phyloP scores from a whole-genome alignment of 352 stramenopile genomes.

The Ophiocytium majus region DNA sequence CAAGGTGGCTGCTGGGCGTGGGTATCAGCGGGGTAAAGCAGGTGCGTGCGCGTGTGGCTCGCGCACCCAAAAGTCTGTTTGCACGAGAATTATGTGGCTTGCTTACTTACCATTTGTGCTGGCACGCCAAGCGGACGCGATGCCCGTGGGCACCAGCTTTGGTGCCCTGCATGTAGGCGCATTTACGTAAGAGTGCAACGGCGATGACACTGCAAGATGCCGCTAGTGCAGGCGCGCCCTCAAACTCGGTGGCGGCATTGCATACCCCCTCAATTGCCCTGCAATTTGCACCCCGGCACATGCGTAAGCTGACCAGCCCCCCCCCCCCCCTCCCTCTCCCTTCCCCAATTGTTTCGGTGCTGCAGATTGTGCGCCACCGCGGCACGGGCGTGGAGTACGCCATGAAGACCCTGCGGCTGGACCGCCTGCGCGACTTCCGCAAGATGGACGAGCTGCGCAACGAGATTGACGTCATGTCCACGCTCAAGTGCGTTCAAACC shows the following conservation, averaged over 20 bases:
- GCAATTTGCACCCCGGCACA: too few species aligned
- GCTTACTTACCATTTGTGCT: too few species aligned
- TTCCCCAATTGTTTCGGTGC: too few species aligned
- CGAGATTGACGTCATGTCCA: slow-evolving; percentile 56
- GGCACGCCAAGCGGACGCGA: slow-evolving; percentile 27
- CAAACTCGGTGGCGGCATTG: too few species aligned
- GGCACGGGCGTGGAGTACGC: slow-evolving; percentile 57
- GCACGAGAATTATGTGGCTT: not conserved
- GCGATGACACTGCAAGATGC: too few species aligned
- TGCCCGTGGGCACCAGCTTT: slow-evolving; percentile 60
- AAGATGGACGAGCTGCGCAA: slow-evolving; percentile 60
- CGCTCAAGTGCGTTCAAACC: not conserved
- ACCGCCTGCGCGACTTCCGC: slow-evolving; percentile 56
- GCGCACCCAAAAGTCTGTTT: too few species aligned
- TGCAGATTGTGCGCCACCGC: slow-evolving; percentile 51
- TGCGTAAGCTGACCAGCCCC: too few species aligned
- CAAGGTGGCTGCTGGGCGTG: slow-evolving; percentile 47
- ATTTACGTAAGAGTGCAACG: too few species aligned
- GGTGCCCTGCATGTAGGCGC: too few species aligned
- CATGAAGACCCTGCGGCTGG: slow-evolving; percentile 59
- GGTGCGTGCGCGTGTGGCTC: not conserved
- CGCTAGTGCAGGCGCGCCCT: too few species aligned
- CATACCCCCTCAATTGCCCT: too few species aligned
- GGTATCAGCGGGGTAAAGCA: slow-evolving; percentile 59
- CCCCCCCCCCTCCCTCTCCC: too few species aligned